Evolutionary conservation across 2,329 filamentous ascomycete species (phyloP), one percentile per base, ranked within the genome.

Genomic region (Colletotrichum sojae): DNA sequence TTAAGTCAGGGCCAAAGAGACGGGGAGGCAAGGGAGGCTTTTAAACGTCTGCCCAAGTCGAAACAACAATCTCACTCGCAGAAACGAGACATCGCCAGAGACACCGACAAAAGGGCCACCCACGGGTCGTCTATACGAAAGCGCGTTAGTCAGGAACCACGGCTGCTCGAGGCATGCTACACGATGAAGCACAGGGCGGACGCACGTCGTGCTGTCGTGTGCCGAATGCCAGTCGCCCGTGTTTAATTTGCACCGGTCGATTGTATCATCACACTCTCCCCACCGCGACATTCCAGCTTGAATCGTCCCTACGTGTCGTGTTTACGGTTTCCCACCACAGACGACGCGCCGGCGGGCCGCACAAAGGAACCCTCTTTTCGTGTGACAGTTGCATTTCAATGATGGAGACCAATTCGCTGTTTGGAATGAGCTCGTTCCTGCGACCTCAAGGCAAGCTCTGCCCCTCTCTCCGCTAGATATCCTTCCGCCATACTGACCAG

Each of bases 1-100:
- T 15, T 65, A 52, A 40, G 67, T 69, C 62, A 36, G 52, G 49
- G 54, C 55, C 63, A 16, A 3, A n/a, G 54, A 40, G 66, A 65
- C 60, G 36, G 45, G 40, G 36, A 27, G 53, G 18, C 36, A 69
- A 69, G 63, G 61, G 67, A 67, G 67, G 45, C 67, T 40, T 69
- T 67, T 57, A 48, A 15, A 61, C 62, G 31, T 61, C 61, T 55
- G 31, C 65, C 20, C 36, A 27, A 64, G 39, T 57, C 40, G 27
- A 43, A 51, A 46, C 59, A 40, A 8, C 45, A 18, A 46, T 63
- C 53, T 54, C 61, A 13, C 15, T 27, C 25, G 16, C 12, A 62
- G 51, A 54, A 22, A 54, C 22, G 51, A 54, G 39, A 54, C 22
- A 62, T 54, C n/a, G 59, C 45, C 18, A 31, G 31, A 27, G 48